Base-by-base conservation (phyloP, 805 yeast genomes). In the Tetrapisispora pingtungensis region DNA sequence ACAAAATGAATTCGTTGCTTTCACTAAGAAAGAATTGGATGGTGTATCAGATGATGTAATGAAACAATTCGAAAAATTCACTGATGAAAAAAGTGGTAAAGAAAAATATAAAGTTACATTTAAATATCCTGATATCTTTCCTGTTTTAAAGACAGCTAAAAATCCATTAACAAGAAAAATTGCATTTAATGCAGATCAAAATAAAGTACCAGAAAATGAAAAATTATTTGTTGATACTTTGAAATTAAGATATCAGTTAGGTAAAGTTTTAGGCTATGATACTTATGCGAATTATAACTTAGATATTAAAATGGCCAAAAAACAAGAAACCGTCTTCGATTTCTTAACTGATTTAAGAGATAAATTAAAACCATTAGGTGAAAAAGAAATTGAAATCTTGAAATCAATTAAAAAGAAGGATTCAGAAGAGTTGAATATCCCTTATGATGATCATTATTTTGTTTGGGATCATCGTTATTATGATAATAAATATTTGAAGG, bases 281-380 rank as follows among this genome's bases (percentile, higher is more conserved):
- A 76, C 75, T 45, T 86, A 74, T 61, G 78, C 93, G 1, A 82
- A 80, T 43, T 84, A 74, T 57, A 74, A 79, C 30, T 69, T 86
- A 50, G 90, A 85, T 49, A 81, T 78, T 43, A 74, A 87, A 59
- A 81, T 86, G 89, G 95, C 95, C 35, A 82, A 85, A 56, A 71
- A 68, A 24, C 76, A 81, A 35, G 68, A 70, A 38, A 74, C 67
- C 20, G 95, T 84, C 18, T 57, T 73, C 53, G 57, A 63, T 31
- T 86, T 86, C 56, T 71, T 86, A 52, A 57, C 68, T 22, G 89
- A 84, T 57, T 70, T 86, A 56, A 73, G 71, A 50, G 53, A 55
- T 3, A 81, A 80, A 58, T 68, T 84, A 42, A 64, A 67, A 28
- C 84, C 84, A 7, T 61, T 78, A 31, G 95, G 83, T 22, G 54